Evolutionary conservation across 2,329 filamentous ascomycete genomes (phyloP), one percentile per base, ranked within the genome.

Genomic region (Trichophyton verrucosum): DNA sequence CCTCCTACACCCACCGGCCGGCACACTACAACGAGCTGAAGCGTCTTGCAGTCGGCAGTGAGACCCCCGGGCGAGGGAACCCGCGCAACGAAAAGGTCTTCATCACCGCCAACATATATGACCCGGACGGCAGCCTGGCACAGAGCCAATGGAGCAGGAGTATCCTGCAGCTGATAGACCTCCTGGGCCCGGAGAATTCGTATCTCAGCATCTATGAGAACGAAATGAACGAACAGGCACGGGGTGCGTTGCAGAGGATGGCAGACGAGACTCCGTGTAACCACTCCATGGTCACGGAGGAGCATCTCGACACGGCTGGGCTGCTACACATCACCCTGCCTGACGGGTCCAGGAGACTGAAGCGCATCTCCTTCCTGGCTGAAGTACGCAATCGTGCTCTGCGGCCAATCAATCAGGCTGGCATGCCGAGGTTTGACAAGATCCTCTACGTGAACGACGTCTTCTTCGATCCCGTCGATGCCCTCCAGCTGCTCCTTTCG

Each of bases 201-300:
- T 88, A 84, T 68, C 72, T 91, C 60, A 88, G 85, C 71, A 81
- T 91, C 36, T 90, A 89, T 70, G 87, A 88, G 69, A 87, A 88
- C 66, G 83, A 87, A 68, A 82, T 85, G 36, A 84, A 85, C 1
- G 73, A 77, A 1, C 73, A 76, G 33, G 84, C 83, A 15, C 77
- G 76, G 61, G 70, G 74, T 38, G 83, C 85, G 0, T 74, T 90
- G 22, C 67, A 64, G 15, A 71, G 74, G 1, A 78, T 89, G 53
- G 77, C 79, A 60, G 68, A 72, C n/a, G 76, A 75, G 60, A 72
- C 82, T 15, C 69, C 73, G 22, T 79, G 80, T 78, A 63, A 75
- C 38, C 76, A 78, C 65, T 74, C 74, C 1, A 80, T 90, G 59
- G 77, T 87, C 5, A 80, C 78, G 56, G 86, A 86, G 58, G 74